Evolutionary conservation across 345 rosid species (phyloP), one percentile per base, ranked within the genome.

Genomic region (Trapa incisa): DNA sequence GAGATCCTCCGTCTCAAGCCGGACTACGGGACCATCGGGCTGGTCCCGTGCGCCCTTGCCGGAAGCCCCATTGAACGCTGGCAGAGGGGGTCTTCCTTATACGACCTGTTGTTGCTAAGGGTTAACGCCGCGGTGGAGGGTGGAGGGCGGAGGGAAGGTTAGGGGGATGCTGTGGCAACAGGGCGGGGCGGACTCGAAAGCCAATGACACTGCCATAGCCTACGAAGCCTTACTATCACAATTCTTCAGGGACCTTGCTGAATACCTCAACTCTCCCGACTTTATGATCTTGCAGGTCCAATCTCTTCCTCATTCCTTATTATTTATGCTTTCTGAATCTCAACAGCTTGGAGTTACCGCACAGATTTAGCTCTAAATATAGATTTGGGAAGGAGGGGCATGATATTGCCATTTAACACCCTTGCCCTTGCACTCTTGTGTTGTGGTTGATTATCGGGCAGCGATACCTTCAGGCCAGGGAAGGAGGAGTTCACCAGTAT

Each of bases 21-120:
- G 0, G 60, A 57, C 3, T 74, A 70, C 16, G 86, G 83, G n/a
- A 32, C 41, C 61, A 74, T 88, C 45, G 98, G 96, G 2, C 66
- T 93, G 76, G 96, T 91, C 54, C 98, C 97, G 5, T 93, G 97
- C 66, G 92, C 97, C 33, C 74, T 84, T 8, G 97, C 96, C 10
- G 97, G 92, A 70, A 93, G 89, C 13, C 77, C 75, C 54, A 83
- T 93, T 47, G 83, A 78, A 41, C 72, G 86, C 68, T 93, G 98
- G 96, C 81, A 75, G 68, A 84, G 86, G 43, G 98, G 96, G 50
- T 43, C 74, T 60, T 65, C 57, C 54, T 62, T 88, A 65, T 93
- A 93, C 35, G 83, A 83, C 64, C 86, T 74, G n/a, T 66, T 79
- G 75, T 78, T 90, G 67, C 60, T 56, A 75, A 80, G 97, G 37